A percentile compares a stretch with the other conserved stretches of the same genome.
Evolutionary conservation across 306 rosid species (phyloP).

Genomic region (Senna siamea): DNA sequence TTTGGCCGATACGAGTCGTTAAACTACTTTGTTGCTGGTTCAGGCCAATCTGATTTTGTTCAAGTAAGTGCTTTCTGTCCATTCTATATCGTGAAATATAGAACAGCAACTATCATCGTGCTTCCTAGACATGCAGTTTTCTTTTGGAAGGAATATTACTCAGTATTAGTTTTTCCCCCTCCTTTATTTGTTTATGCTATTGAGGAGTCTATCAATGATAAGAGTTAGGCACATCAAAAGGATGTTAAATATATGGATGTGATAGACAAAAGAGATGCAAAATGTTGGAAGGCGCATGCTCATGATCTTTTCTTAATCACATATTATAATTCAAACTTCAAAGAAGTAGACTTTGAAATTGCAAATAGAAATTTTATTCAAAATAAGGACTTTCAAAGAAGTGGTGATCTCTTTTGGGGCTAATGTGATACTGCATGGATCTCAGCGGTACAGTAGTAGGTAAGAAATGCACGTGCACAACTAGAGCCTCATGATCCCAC

Average conservation of each 20-base stretch:
- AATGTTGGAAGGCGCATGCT: slow-evolving; percentile 5
- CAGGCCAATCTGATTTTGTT: slow-evolving; percentile 69
- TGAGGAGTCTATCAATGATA: slow-evolving; percentile 11
- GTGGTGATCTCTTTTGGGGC: slow-evolving; percentile 12
- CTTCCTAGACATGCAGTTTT: slow-evolving; percentile 7
- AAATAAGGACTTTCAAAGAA: slow-evolving; percentile 7
- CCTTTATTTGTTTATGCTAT: slow-evolving; percentile 21
- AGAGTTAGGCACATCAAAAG: slow-evolving; percentile 12
- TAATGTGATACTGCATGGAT: slow-evolving; percentile 19
- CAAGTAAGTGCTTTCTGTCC: slow-evolving; percentile 66
- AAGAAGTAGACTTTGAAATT: not conserved
- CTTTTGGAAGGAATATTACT: slow-evolving; percentile 21
- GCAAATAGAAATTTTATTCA: not conserved
- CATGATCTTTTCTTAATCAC: slow-evolving; percentile 4
- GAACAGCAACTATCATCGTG: slow-evolving; percentile 12
- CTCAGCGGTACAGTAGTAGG: slow-evolving; percentile 18
- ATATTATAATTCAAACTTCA: not conserved
- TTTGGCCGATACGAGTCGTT: slow-evolving; percentile 78
- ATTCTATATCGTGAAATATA: not conserved
- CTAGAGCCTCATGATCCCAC: slow-evolving; percentile 26
- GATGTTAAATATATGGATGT: slow-evolving; percentile 34
- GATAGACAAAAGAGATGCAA: slow-evolving; percentile 9
- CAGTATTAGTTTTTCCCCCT: not conserved
- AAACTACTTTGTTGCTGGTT: slow-evolving; percentile 78
- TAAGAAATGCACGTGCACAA: slow-evolving; percentile 6